Percentiles rank a stretch among this genome's conserved stretches.
Conservation (phyloP, 2,329 filamentous ascomycete genomes). For the Pleomassaria siparia region DNA sequence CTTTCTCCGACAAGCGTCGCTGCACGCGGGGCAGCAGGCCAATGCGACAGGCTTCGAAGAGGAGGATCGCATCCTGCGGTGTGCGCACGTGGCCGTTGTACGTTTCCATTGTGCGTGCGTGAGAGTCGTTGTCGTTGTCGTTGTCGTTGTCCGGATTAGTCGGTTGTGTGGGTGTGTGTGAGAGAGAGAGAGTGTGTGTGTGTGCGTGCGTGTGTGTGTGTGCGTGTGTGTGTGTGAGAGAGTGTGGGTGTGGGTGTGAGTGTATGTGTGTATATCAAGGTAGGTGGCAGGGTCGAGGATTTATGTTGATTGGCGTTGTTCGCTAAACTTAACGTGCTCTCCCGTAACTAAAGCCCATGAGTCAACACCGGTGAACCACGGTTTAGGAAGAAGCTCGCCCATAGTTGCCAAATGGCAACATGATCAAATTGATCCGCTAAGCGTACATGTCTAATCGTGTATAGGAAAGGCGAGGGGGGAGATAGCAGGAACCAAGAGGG, state of each 20-base stretch:
- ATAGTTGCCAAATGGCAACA: neutral
- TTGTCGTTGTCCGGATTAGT: too few species aligned
- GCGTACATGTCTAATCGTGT: too few species aligned
- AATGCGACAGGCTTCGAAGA: constrained; percentile 95
- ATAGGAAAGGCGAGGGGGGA: neutral
- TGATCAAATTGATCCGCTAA: neutral
- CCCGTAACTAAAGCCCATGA: neutral
- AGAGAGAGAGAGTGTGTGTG: too few species aligned
- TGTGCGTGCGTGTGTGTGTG: too few species aligned
- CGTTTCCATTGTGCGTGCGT: constrained; percentile 93
- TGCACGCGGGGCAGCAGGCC: constrained; percentile 90
- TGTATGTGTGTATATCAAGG: too few species aligned
- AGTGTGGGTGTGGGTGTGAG: too few species aligned
- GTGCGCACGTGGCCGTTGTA: constrained; percentile 94
- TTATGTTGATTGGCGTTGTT: too few species aligned
- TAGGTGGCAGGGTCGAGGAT: too few species aligned
- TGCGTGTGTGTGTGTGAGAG: too few species aligned
- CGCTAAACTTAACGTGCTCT: neutral
- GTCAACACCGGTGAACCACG: neutral
- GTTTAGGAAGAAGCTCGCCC: neutral
- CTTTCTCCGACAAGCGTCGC: constrained; percentile 90
- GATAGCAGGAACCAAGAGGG: neutral
- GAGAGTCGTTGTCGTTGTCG: neutral
- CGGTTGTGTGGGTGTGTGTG: too few species aligned
- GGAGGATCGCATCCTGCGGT: constrained; percentile 93